These are phyloP conservation scores for Camelina laxa DNA, from an alignment of 345 rosid genomes.

Conservation along the genomic window DNA sequence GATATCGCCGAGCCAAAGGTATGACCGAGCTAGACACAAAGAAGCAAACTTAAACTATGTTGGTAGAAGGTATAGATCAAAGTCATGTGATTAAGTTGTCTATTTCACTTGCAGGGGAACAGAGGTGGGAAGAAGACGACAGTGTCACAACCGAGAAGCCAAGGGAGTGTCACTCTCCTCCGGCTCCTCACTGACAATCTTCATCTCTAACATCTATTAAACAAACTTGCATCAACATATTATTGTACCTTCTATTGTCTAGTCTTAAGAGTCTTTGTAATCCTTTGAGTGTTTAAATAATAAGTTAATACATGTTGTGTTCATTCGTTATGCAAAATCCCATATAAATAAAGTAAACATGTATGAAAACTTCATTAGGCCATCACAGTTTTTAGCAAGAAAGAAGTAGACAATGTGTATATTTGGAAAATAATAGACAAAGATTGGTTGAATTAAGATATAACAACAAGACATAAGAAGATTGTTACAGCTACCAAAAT, in stretches of 20 bases:
- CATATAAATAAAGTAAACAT: too few species aligned
- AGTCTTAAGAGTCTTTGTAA: too few species aligned
- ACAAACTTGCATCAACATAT: slow-evolving; percentile 11
- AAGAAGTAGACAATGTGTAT: too few species aligned
- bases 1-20: slow-evolving; percentile 75
- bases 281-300: too few species aligned
- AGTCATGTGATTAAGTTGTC: slow-evolving; percentile 9
- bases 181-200: slow-evolving; percentile 66
- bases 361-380: too few species aligned
- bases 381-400: too few species aligned
- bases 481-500: too few species aligned
- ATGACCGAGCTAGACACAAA: not conserved
- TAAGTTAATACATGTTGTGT: too few species aligned
- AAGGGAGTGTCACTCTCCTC: slow-evolving; percentile 67
- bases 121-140: slow-evolving; percentile 58
- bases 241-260: not conserved
- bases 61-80: not conserved
- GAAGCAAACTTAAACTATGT: not conserved
- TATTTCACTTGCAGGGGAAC: slow-evolving; percentile 54
- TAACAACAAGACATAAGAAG: too few species aligned
- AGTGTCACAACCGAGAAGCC: slow-evolving; percentile 55
- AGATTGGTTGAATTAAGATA: too few species aligned
- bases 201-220: slow-evolving; percentile 40
- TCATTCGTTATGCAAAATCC: too few species aligned
- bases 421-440: too few species aligned